These are phyloP conservation scores for Botrytis tulipae DNA, from an alignment of 2,329 filamentous ascomycete species.

Conservation along the genomic window DNA sequence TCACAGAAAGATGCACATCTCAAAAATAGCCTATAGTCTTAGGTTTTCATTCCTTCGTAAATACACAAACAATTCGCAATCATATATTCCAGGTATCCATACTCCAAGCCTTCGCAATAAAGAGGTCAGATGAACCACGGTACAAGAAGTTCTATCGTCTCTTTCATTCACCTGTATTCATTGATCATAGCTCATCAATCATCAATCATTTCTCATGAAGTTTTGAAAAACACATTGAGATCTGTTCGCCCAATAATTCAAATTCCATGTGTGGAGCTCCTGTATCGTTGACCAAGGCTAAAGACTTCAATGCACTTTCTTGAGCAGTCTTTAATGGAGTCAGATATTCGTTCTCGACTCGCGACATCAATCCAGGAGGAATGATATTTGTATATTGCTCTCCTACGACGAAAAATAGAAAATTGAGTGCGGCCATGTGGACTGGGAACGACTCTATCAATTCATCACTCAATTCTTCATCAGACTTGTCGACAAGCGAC, in stretches of 20 bases:
- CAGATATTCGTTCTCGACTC: constrained; percentile 58
- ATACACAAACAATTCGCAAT: not conserved
- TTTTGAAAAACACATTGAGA: constrained; percentile 26
- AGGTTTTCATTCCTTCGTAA: not conserved
- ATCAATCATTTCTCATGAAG: constrained; percentile 25
- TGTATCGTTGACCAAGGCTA: constrained; percentile 11
- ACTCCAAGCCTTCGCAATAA: not conserved
- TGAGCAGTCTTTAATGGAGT: constrained; percentile 51
- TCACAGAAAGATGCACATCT: not conserved
- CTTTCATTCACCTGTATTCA: not conserved
- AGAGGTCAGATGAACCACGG: not conserved
- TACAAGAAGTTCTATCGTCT: not conserved
- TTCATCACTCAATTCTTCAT: constrained; percentile 49
- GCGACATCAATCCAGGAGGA: constrained; percentile 55
- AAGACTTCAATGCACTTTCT: constrained; percentile 31
- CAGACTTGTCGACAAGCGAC: constrained; percentile 45
- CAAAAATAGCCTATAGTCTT: not conserved
- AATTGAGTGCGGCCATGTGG: constrained; percentile 59
- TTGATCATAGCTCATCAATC: constrained; percentile 6
- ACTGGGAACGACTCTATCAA: constrained; percentile 53
- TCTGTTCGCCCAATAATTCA: constrained; percentile 34
- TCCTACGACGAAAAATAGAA: constrained; percentile 56
- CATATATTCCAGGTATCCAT: constrained; percentile 8
- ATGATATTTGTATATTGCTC: constrained; percentile 49
- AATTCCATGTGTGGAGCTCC: constrained; percentile 27